A percentile compares a stretch with the other conserved stretches of the same genome.
These are phyloP conservation scores for Geotrichum siamense DNA, from an alignment of 1,139 yeast species.

Conservation along the genomic window DNA sequence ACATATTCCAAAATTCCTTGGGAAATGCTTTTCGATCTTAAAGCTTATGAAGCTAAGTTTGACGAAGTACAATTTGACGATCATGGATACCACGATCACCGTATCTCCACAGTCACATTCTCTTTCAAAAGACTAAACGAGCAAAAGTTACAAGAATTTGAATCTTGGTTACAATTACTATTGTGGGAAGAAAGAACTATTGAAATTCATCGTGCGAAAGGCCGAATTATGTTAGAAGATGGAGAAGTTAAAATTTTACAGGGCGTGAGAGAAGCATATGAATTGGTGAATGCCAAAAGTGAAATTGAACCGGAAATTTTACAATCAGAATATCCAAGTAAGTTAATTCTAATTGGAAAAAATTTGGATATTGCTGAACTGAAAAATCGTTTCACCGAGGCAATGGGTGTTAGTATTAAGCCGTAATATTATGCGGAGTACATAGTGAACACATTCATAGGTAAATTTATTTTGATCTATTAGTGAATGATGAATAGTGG, in stretches of 20 bases:
- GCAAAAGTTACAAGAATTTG: conserved; percentile 41
- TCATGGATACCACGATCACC: conserved; percentile 23
- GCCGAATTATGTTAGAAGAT: conserved; percentile 45
- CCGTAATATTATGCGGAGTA: too few species aligned
- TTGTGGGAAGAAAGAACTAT: conserved; percentile 53
- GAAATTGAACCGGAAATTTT: conserved; percentile 34
- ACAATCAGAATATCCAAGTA: conserved; percentile 38
- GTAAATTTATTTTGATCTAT: too few species aligned
- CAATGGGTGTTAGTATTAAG: background rate
- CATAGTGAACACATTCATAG: too few species aligned
- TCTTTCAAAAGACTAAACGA: conserved; percentile 43
- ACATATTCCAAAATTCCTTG: conserved; percentile 65
- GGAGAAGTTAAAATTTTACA: conserved; percentile 62
- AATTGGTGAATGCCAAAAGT: conserved; percentile 52
- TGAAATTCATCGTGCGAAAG: conserved; percentile 81
- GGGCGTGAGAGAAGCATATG: conserved; percentile 91
- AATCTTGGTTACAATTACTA: conserved; percentile 53
- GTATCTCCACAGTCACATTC: conserved; percentile 58
- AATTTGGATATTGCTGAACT: conserved; percentile 32
- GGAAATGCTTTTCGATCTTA: conserved; percentile 60
- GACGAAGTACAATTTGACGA: conserved; percentile 12
- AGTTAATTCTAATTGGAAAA: conserved; percentile 82
- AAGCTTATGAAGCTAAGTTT: conserved; percentile 56
- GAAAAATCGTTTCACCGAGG: conserved; percentile 5
- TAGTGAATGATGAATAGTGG: too few species aligned